Base-by-base conservation (phyloP, 2,329 filamentous ascomycete genomes). In the Pseudopithomyces chartarum region DNA sequence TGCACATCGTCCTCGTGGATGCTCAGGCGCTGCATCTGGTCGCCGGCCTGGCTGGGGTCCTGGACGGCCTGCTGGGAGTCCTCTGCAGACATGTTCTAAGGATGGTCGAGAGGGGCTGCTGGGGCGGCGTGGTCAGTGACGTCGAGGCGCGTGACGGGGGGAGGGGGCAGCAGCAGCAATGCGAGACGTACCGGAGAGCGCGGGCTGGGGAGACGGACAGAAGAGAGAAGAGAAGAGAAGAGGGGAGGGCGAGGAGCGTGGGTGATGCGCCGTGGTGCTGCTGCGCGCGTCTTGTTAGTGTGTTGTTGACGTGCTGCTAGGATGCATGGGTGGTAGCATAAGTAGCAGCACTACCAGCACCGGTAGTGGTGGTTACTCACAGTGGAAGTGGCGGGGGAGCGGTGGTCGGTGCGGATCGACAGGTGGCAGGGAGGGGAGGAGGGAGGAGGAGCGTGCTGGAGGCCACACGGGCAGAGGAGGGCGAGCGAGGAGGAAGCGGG, bases 1-100 rank as follows among this genome's bases (percentile, higher is more conserved):
- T 86, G 85, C 60, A 86, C 85, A 68, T 94, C 91, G 66, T 95
- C 90, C 61, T 79, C 76, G 60, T 69, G 69, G 45, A 77, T 69
- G 67, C 73, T 76, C 48, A 80, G 64, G 52, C 69, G 70, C 55
- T 77, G 73, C 57, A 82, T 73, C 59, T 76, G 73, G 48, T 81
- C 78, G 66, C 73, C 65, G 59, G 81, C 63, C 52, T 74, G 73
- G 62, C 62, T 65, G 60, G 70, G 67, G 56, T 73, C 75, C 60
- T 72, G 69, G 57, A 65, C 63, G 55, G 64, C 59, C 59, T 67
- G 66, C 55, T 73, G 70, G 47, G 67, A 57, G 47, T 78, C 77
- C 62, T 78, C 77, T 62, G 74, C 64, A 64, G 77, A 78, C 77
- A 79, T 79, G 67, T 55, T 76, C 68, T 70, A 71, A 62, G 61